Conservation (phyloP, 129 eudicot species). For the Scalesia atractyloides region DNA sequence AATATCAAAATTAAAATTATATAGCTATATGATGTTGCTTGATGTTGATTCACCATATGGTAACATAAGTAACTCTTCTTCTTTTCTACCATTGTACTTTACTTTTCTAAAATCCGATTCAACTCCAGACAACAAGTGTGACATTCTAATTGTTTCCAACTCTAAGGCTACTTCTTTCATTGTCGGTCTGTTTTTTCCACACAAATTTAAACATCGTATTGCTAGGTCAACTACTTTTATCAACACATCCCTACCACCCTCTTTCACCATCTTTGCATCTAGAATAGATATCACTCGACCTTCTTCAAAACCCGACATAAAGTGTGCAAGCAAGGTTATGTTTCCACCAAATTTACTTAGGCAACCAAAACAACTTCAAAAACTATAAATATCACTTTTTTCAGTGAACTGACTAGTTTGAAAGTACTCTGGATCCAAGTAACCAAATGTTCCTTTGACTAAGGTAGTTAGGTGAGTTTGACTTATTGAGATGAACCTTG, state of each 20-base stretch:
- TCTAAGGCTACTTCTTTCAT: slow-evolving; percentile 11
- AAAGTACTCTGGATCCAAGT: slow-evolving; percentile 44
- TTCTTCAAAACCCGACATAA: slow-evolving; percentile 19
- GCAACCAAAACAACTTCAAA: background rate
- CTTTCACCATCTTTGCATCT: slow-evolving; percentile 19
- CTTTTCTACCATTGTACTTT: background rate
- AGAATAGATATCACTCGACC: slow-evolving; percentile 19
- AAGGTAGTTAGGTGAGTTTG: slow-evolving; percentile 41
- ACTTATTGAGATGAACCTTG: slow-evolving; percentile 31
- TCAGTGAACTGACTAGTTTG: background rate
- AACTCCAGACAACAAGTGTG: background rate
- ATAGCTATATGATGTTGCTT: background rate
- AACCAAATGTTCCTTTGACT: slow-evolving; percentile 42
- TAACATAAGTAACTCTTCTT: slow-evolving; percentile 11
- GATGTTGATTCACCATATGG: slow-evolving; percentile 19
- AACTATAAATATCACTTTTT: background rate
- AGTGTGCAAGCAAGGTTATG: slow-evolving; percentile 30
- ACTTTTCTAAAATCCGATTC: background rate
- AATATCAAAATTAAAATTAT: background rate
- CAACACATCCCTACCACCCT: slow-evolving; percentile 17
- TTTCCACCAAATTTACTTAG: slow-evolving; percentile 21
- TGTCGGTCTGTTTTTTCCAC: slow-evolving; percentile 38
- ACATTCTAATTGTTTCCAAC: slow-evolving; percentile 33
- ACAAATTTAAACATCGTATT: slow-evolving; percentile 29
- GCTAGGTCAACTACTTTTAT: slow-evolving; percentile 26